These are phyloP conservation scores for Clavispora asparagi DNA, from an alignment of 805 yeast genomes.

Conservation along the genomic window DNA sequence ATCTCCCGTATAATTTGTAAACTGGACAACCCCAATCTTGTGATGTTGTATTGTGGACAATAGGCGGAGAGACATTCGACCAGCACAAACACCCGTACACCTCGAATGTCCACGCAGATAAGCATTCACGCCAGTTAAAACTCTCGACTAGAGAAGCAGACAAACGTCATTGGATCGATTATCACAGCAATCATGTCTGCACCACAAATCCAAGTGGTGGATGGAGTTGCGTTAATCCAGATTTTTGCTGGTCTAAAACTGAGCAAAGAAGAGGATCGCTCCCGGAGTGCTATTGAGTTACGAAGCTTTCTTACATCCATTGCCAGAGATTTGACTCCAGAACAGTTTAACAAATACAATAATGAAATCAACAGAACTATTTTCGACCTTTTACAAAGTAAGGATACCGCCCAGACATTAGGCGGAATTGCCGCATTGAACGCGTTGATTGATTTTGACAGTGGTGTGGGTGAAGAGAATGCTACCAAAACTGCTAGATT, in stretches of 20 bases:
- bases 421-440: constrained; percentile 93
- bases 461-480: constrained; percentile 69
- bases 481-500: constrained; percentile 85
- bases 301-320: constrained; percentile 63
- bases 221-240: constrained; percentile 47
- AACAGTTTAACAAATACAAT: constrained; percentile 74
- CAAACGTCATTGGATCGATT: background rate
- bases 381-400: constrained; percentile 75
- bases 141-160: background rate
- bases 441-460: constrained; percentile 77
- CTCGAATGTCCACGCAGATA: background rate
- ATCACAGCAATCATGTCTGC: constrained; percentile 7
- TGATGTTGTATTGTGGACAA: background rate
- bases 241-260: constrained; percentile 49
- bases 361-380: constrained; percentile 83
- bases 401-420: constrained; percentile 64
- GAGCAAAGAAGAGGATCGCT: constrained; percentile 37
- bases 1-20: no score
- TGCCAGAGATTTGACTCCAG: constrained; percentile 77
- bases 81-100: constrained; percentile 8
- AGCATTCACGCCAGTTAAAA: background rate
- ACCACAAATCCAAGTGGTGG: constrained; percentile 20
- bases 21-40: no score
- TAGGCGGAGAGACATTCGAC: background rate
- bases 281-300: constrained; percentile 64